Evolutionary conservation across 108 stramenopile genomes (phyloP).

Genomic region (Nannochloropsis oceanica): DNA sequence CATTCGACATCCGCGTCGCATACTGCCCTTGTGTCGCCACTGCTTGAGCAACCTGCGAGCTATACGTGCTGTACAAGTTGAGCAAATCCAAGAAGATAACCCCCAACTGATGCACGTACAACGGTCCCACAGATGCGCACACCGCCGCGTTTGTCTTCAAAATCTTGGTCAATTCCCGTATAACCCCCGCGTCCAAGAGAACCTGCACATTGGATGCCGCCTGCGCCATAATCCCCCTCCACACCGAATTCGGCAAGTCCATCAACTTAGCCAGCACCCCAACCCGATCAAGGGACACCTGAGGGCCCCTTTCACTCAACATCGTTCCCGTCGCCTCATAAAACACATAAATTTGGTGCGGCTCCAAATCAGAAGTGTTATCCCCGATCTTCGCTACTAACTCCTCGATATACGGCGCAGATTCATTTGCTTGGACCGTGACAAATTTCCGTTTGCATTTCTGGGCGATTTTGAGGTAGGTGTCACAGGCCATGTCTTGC

Average conservation of each 20-base stretch:
- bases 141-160: constrained; percentile 80
- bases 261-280: constrained; percentile 66
- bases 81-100: constrained; percentile 90
- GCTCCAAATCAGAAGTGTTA: constrained; percentile 87
- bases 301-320: constrained; percentile 73
- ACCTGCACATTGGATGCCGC: background rate
- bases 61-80: constrained; percentile 92
- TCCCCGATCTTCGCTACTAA: constrained; percentile 43
- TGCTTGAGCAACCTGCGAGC: constrained; percentile 62
- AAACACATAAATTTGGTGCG: constrained; percentile 96
- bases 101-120: constrained; percentile 82
- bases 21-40: constrained; percentile 1
- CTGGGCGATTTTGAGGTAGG: constrained; percentile 92
- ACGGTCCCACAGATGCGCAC: constrained; percentile 70
- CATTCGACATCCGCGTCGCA: constrained; percentile 41
- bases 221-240: background rate
- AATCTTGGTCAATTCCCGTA: constrained; percentile 86
- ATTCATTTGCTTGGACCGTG: background rate
- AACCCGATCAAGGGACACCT: constrained; percentile 62
- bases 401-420: background rate
- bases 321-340: constrained; percentile 93
- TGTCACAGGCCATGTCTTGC: constrained; percentile 99
- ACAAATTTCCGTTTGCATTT: constrained; percentile 86
- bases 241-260: constrained; percentile 61
- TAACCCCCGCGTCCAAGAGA: background rate